Base-by-base conservation (phyloP, 495 filamentous ascomycete species). In the Acidiella bohemica region DNA sequence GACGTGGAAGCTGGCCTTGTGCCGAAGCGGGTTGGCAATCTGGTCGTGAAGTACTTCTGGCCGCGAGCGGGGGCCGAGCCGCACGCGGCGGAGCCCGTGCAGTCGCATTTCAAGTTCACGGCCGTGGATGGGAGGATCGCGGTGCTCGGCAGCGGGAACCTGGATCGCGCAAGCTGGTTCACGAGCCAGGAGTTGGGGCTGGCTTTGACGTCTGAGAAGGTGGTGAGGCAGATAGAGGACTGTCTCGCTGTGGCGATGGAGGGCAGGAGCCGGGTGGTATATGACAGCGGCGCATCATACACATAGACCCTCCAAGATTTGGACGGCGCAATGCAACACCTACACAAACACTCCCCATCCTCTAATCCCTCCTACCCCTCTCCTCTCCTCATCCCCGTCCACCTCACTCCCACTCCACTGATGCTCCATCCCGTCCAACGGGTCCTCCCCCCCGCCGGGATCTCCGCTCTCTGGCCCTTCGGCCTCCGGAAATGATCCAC, bases 111-210 rank as follows among this genome's bases (percentile, higher is more conserved):
- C 20, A 86, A 85, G 51, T 58, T 80, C 26, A 70, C 66, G 11
- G 59, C 81, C 19, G 62, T 83, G 4, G 81, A 86, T 55, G 59
- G 54, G 5, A 57, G 68, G 39, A 65, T 71, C 20, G 61, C 68
- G 11, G 62, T 86, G 5, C 61, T 84, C 9, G 81, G 81, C 1
- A 82, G 77, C 42, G 80, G 76, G 21, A 86, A 86, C 50, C 68
- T 78, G 65, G 81, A 86, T 58, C 65, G 80, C 0, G 78, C 81
- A 13, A 81, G 76, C 51, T 84, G 76, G 76, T 82, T 65, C 49
- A 83, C 80, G 9, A 79, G 74, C 47, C 80, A 84, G 58, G 81
- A 86, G 58, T 59, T 83, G n/a, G 79, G 78, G 19, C 59, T 86
- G 16, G 64, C 77, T 18, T 70, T 84, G 21, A 27, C 21, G 12